Base-by-base conservation (phyloP, 164 flowering plant species). In the Aristolochia fimbriata region DNA sequence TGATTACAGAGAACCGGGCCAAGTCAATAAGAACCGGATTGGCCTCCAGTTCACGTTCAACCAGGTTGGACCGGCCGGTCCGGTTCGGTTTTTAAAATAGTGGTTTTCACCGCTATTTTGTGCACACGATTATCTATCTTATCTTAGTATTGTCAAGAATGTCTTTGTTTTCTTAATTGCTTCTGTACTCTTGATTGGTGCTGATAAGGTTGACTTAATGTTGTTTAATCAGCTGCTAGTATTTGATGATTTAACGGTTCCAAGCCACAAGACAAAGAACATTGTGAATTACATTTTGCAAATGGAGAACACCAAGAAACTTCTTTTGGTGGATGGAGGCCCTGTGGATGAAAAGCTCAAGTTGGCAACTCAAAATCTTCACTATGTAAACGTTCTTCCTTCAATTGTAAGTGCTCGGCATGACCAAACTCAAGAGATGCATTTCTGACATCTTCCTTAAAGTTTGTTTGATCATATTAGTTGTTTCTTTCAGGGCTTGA, bases 211-310 rank as follows among this genome's bases (percentile, higher is more conserved):
- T 37, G 43, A 37, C 9, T 6, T 37, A 37, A 37, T 37, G 43
- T 31, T 50, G 30, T 2, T 12, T 30, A 22, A 45, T 52, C 94
- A 93, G 98, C 88, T 93, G 49, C 30, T 84, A 63, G 71, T 93
- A 41, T 93, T 90, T 69, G 97, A 93, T 24, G 85, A 93, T 77
- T 67, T 93, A 71, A 87, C 81, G 62, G 61, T 87, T 55, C 86
- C 90, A 1, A 71, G 87, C 14, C 98, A 93, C 76, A 93, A 93
- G 78, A 93, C 97, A n/a, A 93, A 90, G 78, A 77, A 84, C 73
- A 82, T 93, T 55, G 96, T 83, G 57, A 82, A 82, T 65, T 87
- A 73, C 61, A 80, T 73, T 62, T 63, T 76, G 4, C 78, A 83
- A 70, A 75, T 93, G 92, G 96, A 86, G 72, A 68, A 74, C 52